phyloP scores from a whole-genome alignment of 306 rosid genomes.

The Inga leiocalycina region DNA sequence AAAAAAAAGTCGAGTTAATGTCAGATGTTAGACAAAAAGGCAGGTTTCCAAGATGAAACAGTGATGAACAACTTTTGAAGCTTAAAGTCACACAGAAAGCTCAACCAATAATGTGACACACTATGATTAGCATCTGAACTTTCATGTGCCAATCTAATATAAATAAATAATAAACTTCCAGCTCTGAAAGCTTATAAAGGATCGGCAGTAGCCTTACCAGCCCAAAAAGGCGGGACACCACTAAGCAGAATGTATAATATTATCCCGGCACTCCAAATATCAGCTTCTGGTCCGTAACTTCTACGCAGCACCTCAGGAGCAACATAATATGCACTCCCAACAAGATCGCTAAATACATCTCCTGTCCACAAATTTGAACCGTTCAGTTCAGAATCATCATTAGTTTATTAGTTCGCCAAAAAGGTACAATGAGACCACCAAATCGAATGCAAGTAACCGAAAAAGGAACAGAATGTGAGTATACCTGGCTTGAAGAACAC shows the following conservation, averaged over 20 bases:
- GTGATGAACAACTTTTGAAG: background rate
- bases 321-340: slow-evolving; percentile 97
- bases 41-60: background rate
- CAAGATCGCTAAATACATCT: slow-evolving; percentile 78
- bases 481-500: slow-evolving; percentile 83
- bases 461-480: background rate
- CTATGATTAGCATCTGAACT: background rate
- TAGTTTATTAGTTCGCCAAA: background rate
- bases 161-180: background rate
- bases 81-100: slow-evolving; percentile 12
- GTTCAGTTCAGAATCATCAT: slow-evolving; percentile 21
- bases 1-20: background rate
- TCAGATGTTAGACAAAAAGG: slow-evolving; percentile 22
- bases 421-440: background rate
- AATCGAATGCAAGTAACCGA: background rate
- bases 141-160: background rate
- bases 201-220: slow-evolving; percentile 58
- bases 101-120: background rate
- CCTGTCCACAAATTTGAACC: slow-evolving; percentile 51
- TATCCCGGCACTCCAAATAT: slow-evolving; percentile 96
- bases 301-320: slow-evolving; percentile 94
- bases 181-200: background rate
- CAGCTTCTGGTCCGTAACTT: slow-evolving; percentile 84
- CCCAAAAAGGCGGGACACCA: slow-evolving; percentile 99
- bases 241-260: slow-evolving; percentile 89